phyloP scores from a whole-genome alignment of 2,329 filamentous ascomycete species.

The Elsinoe fawcettii region DNA sequence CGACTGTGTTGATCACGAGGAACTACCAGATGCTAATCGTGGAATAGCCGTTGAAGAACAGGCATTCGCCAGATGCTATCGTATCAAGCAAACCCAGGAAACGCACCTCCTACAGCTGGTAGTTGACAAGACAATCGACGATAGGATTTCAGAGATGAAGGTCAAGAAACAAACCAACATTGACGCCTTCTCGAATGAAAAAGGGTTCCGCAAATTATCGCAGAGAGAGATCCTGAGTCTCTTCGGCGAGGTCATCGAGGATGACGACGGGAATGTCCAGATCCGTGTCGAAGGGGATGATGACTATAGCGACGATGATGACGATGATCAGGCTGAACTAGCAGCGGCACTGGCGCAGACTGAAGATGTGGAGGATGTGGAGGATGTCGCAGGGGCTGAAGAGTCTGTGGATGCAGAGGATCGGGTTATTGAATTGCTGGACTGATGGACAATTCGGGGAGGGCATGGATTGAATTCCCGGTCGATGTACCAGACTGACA shows the following conservation, averaged over 20 bases:
- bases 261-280: slow-evolving; percentile 4
- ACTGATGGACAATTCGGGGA: not conserved
- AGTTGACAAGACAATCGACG: slow-evolving; percentile 51
- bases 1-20: not conserved
- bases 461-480: not conserved
- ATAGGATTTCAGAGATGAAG: slow-evolving; percentile 50
- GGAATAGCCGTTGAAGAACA: slow-evolving; percentile 24
- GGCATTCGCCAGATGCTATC: slow-evolving; percentile 53
- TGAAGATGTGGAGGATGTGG: not conserved
- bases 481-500: not conserved
- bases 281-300: not conserved
- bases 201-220: slow-evolving; percentile 27
- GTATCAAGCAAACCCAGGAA: slow-evolving; percentile 56
- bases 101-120: slow-evolving; percentile 54
- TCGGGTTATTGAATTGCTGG: not conserved
- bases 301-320: not conserved
- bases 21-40: not conserved
- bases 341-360: not conserved
- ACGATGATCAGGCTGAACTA: not conserved
- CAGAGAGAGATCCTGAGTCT: slow-evolving; percentile 38
- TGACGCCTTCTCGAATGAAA: slow-evolving; percentile 37
- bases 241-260: slow-evolving; percentile 33
- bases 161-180: slow-evolving; percentile 43
- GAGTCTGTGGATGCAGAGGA: not conserved
- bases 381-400: not conserved